Percentiles rank a stretch among this genome's conserved stretches.
phyloP scores from a whole-genome alignment of 2,329 filamentous ascomycete species.

The Graphiopsis chlorocephala region DNA sequence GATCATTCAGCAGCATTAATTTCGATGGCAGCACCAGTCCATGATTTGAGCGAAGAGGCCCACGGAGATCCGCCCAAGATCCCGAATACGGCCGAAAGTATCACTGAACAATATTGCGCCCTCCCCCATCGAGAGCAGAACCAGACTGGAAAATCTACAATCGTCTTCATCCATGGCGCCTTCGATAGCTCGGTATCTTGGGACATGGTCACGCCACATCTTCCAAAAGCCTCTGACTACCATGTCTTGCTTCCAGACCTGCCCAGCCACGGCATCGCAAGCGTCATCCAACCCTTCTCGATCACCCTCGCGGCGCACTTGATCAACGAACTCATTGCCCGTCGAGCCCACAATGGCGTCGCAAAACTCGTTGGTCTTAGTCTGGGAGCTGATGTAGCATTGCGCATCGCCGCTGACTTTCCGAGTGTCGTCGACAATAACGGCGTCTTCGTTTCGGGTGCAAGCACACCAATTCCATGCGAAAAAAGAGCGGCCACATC shows the following conservation, averaged over 20 bases:
- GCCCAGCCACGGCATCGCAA: conserved; percentile 23
- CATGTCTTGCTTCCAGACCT: conserved; percentile 28
- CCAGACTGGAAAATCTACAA: not conserved
- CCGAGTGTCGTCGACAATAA: conserved; percentile 22
- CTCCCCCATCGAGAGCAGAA: not conserved
- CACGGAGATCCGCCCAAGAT: too few relatives aligned
- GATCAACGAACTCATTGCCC: conserved; percentile 24
- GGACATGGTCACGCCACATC: conserved; percentile 24
- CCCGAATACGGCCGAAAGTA: not conserved
- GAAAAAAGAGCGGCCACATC: not conserved
- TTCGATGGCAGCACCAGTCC: not conserved
- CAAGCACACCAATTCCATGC: not conserved
- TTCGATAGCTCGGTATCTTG: conserved; percentile 14
- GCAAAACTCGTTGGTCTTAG: conserved; percentile 29
- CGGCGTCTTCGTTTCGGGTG: not conserved
- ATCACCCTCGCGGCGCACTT: conserved; percentile 20
- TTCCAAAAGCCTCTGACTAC: conserved; percentile 18
- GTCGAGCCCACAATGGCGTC: conserved; percentile 20
- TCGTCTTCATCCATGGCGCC: not conserved
- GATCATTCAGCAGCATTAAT: not conserved
- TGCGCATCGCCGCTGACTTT: conserved; percentile 23
- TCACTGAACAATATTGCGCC: not conserved
- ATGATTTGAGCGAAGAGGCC: not conserved
- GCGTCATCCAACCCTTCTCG: conserved; percentile 24
- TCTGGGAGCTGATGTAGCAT: conserved; percentile 27